Evolutionary conservation across 2,329 filamentous ascomycete species (phyloP).

Genomic region (Cyanodermella asteris): DNA sequence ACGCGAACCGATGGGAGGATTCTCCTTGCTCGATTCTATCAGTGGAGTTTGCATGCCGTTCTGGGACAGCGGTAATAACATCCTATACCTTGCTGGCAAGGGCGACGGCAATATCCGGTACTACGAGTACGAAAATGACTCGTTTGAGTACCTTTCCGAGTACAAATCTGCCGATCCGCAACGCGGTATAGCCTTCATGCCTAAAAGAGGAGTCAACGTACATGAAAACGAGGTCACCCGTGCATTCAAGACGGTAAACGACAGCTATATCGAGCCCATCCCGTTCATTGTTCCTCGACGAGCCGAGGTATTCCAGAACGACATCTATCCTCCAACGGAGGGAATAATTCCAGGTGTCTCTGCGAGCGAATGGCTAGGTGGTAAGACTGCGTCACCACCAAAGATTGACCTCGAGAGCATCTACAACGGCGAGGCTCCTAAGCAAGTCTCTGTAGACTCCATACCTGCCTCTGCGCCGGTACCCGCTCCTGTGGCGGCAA

Average conservation of each 20-base stretch:
- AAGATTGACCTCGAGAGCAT: slow-evolving; percentile 89
- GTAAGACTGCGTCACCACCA: slow-evolving; percentile 62
- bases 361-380: slow-evolving; percentile 62
- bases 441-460: slow-evolving; percentile 52
- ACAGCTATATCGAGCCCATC: slow-evolving; percentile 82
- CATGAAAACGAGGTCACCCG: slow-evolving; percentile 94
- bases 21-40: slow-evolving; percentile 78
- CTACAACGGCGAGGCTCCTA: slow-evolving; percentile 63
- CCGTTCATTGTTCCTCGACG: slow-evolving; percentile 91
- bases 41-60: slow-evolving; percentile 98
- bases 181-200: slow-evolving; percentile 80
- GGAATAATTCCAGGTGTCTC: slow-evolving; percentile 64
- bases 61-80: slow-evolving; percentile 95
- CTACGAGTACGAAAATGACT: slow-evolving; percentile 96
- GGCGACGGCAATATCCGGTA: slow-evolving; percentile 98
- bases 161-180: slow-evolving; percentile 95
- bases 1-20: slow-evolving; percentile 66
- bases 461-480: slow-evolving; percentile 35
- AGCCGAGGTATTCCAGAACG: slow-evolving; percentile 86
- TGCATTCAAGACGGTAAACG: slow-evolving; percentile 92
- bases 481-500: slow-evolving; percentile 25
- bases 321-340: slow-evolving; percentile 77
- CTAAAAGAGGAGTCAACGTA: slow-evolving; percentile 84
- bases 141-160: slow-evolving; percentile 91
- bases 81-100: slow-evolving; percentile 89